A percentile compares a stretch with the other conserved stretches of the same genome.
These are phyloP conservation scores for Globisporangium cystogenes DNA, from an alignment of 352 stramenopile genomes.

Conservation along the genomic window DNA sequence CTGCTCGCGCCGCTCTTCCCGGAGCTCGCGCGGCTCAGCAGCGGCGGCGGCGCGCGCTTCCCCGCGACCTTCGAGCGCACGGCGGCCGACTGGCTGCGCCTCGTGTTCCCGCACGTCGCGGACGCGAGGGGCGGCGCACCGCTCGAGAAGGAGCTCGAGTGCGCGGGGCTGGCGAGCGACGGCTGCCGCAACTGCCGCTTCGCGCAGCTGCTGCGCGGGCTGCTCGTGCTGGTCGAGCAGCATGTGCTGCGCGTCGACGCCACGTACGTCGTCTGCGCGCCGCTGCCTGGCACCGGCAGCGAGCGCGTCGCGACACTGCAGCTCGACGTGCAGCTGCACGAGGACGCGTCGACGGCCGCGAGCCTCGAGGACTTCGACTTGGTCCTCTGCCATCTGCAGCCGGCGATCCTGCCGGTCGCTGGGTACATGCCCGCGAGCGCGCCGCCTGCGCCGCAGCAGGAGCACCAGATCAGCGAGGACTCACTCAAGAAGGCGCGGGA, in stretches of 20 bases:
- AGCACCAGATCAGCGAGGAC: not conserved
- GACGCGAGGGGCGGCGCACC: not conserved
- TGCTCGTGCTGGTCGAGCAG: conserved; percentile 42
- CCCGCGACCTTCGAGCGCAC: conserved; percentile 24
- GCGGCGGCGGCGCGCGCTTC: conserved; percentile 3
- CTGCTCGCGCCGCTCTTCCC: conserved; percentile 11
- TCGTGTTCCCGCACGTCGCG: conserved; percentile 23
- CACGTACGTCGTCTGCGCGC: conserved; percentile 34
- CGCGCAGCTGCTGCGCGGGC: conserved; percentile 30
- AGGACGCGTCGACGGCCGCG: conserved; percentile 15
- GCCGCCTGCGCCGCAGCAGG: conserved; percentile 8
- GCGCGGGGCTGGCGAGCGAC: conserved; percentile 28
- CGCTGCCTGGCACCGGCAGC: not conserved
- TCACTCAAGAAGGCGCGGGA: conserved; percentile 26
- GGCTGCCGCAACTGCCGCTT: conserved; percentile 41
- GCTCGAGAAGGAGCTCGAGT: conserved; percentile 36
- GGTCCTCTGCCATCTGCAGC: conserved; percentile 52
- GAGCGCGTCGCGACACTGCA: conserved; percentile 40
- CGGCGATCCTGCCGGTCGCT: conserved; percentile 29
- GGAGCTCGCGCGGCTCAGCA: conserved; percentile 3
- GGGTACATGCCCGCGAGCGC: conserved; percentile 11
- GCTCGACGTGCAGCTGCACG: conserved; percentile 37
- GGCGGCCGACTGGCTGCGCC: conserved; percentile 22
- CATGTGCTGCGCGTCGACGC: conserved; percentile 26
- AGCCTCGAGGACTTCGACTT: conserved; percentile 49